Percentiles rank a stretch among this genome's conserved stretches.
phyloP scores from a whole-genome alignment of 2,329 filamentous ascomycete genomes.

The Neoarthrinium moseri region DNA sequence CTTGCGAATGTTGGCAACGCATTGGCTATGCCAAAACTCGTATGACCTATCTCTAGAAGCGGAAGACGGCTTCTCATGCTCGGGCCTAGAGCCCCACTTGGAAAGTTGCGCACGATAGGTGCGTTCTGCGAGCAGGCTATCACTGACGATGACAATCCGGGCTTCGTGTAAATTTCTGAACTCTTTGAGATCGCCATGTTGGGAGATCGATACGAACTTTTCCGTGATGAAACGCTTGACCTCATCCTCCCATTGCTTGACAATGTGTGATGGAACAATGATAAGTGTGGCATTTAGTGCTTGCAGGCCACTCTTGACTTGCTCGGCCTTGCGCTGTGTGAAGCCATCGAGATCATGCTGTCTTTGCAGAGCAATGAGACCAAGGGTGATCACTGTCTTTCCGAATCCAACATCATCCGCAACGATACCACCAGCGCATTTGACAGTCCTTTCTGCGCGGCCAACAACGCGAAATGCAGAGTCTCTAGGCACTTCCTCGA shows the following conservation, averaged over 20 bases:
- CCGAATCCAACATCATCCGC: slow-evolving; percentile 45
- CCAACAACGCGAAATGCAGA: slow-evolving; percentile 33
- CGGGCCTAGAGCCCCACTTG: slow-evolving; percentile 14
- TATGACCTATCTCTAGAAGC: slow-evolving; percentile 8
- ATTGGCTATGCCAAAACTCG: slow-evolving; percentile 3
- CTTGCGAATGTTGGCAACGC: neutral
- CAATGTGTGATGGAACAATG: slow-evolving; percentile 38
- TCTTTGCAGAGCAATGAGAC: slow-evolving; percentile 30
- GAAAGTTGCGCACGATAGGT: slow-evolving; percentile 18
- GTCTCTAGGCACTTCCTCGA: slow-evolving; percentile 32
- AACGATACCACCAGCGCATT: slow-evolving; percentile 35
- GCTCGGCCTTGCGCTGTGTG: slow-evolving; percentile 15
- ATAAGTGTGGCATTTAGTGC: slow-evolving; percentile 36
- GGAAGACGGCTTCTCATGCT: neutral
- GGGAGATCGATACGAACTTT: no score
- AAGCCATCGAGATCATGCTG: slow-evolving; percentile 19
- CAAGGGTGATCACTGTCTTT: slow-evolving; percentile 41
- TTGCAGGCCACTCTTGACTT: slow-evolving; percentile 13
- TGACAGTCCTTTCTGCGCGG: slow-evolving; percentile 23
- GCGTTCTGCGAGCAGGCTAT: slow-evolving; percentile 18
- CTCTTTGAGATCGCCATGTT: neutral
- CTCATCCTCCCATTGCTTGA: slow-evolving; percentile 37
- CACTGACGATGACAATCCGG: slow-evolving; percentile 37
- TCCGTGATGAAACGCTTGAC: slow-evolving; percentile 29
- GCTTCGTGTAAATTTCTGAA: slow-evolving; percentile 16